Percentiles rank a stretch among this genome's conserved stretches.
phyloP scores from a whole-genome alignment of 1,284 basidiomycete genomes.

The Sporisorium scitamineum region DNA sequence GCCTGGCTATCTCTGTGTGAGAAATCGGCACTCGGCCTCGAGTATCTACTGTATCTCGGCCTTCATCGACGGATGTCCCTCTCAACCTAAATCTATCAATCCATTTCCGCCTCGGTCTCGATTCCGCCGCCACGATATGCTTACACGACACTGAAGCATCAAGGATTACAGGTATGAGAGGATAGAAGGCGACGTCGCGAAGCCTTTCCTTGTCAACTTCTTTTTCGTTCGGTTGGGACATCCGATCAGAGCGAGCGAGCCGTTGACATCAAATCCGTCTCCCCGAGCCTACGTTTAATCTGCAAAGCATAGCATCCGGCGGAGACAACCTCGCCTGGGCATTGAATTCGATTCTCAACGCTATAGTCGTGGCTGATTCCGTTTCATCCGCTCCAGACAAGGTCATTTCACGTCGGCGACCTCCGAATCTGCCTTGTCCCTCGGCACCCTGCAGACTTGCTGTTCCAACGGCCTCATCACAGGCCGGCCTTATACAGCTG shows the following conservation, averaged over 20 bases:
- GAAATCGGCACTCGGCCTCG: conserved; percentile 7
- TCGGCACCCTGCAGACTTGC: not conserved
- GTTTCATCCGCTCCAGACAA: conserved; percentile 17
- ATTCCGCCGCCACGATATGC: not conserved
- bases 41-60: conserved; percentile 2
- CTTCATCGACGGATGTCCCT: conserved; percentile 9
- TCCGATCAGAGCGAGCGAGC: not conserved
- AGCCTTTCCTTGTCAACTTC: not conserved
- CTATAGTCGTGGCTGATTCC: conserved; percentile 9
- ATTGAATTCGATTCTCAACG: conserved; percentile 1
- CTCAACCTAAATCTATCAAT: not conserved
- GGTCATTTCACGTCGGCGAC: conserved; percentile 5
- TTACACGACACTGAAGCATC: not conserved
- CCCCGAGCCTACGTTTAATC: not conserved
- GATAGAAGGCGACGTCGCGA: not conserved
- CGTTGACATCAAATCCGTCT: not conserved
- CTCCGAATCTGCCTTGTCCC: conserved; percentile 12
- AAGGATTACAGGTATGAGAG: not conserved
- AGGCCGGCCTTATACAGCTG: conserved; percentile 2
- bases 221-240: not conserved
- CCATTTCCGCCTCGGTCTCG: not conserved
- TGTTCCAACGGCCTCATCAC: not conserved
- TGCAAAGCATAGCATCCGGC: conserved; percentile 1
- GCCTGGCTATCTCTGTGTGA: not conserved
- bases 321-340: not conserved